These are phyloP conservation scores for Diaporthe batatas DNA, from an alignment of 2,329 filamentous ascomycete genomes.

Conservation along the genomic window DNA sequence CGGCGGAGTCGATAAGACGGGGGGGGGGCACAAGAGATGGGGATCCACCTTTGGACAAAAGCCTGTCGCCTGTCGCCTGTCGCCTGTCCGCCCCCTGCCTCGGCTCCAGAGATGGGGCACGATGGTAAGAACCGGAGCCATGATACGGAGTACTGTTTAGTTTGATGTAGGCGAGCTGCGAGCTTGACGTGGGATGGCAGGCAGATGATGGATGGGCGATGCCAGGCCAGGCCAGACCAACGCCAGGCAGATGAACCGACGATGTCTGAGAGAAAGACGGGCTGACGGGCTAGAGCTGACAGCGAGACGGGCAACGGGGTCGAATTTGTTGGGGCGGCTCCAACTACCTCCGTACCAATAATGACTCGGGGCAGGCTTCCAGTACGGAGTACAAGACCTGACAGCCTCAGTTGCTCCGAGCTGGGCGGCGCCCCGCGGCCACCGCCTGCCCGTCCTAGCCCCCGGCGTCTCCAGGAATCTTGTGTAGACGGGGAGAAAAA, in stretches of 20 bases:
- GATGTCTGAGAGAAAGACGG: not conserved
- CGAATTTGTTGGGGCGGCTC: slow-evolving; percentile 27
- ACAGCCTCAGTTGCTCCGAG: not conserved
- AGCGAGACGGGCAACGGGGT: not conserved
- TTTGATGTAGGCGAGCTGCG: not conserved
- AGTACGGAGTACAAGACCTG: not conserved
- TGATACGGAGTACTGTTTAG: not conserved
- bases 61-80: not conserved
- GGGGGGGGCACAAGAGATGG: not conserved
- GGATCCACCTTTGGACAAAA: slow-evolving; percentile 4
- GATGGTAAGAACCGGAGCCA: not conserved
- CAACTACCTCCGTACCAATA: not conserved
- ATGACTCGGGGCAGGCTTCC: slow-evolving; percentile 13
- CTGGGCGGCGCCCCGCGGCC: slow-evolving; percentile 16
- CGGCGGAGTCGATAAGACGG: slow-evolving; percentile 1
- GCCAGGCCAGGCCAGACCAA: not conserved
- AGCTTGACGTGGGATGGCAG: not conserved
- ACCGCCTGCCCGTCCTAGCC: too few species aligned
- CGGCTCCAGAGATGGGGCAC: slow-evolving; percentile 14
- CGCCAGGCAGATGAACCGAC: too few species aligned
- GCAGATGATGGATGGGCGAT: too few species aligned
- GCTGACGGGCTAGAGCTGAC: not conserved
- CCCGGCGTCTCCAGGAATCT: too few species aligned
- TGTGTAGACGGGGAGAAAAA: not conserved
- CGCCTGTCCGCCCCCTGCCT: slow-evolving; percentile 5